Evolutionary conservation across 2,329 filamentous ascomycete species (phyloP), one percentile per base, ranked within the genome.

Genomic region (Phoma sp.): DNA sequence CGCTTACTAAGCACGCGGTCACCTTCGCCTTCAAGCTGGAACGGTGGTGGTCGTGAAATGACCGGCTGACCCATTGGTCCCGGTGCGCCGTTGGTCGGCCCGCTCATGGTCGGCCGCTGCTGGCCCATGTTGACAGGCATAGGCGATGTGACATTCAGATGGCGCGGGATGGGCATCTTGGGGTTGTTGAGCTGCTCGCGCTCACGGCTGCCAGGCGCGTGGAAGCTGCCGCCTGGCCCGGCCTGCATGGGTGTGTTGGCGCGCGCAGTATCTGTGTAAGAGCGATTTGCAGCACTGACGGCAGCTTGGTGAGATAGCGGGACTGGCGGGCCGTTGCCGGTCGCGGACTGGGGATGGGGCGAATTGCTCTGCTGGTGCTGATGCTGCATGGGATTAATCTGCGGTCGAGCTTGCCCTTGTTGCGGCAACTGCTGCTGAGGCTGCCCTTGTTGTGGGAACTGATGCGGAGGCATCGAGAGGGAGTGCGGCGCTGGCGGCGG

Each of bases 1-100:
- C 96, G 96, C 84, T 97, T 97, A 78, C 89, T 96, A n/a, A 99
- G 81, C 1, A 99, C 89, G 38, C 93, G 88, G 67, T 97, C 92
- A 24, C 91, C 92, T 70, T 96, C 93, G 27, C 91, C 90, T 72
- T 98, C 93, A 54, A 97, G 87, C 52, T 91, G 90, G 74, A 91
- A 96, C 0, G 87, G 86, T 0, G 92, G 91, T 39, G 91, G 86
- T 69, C 92, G 93, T 50, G 87, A 80, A 57, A 98, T 84, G 2
- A 91, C 90, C 0, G 95, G 93, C 68, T 96, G 92, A 46, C 88
- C 88, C 83, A 97, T 90, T 44, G 95, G 88, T 47, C 92, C 92
- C 47, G 89, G 89, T 0, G 89, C 83, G 6, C 87, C 87, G 59
- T 89, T 90, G 47, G 86, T 87, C 14, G 86, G 83, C 22, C 92